Base-by-base conservation (phyloP, 257 asterid genomes). In the Ligustrum vulgare region DNA sequence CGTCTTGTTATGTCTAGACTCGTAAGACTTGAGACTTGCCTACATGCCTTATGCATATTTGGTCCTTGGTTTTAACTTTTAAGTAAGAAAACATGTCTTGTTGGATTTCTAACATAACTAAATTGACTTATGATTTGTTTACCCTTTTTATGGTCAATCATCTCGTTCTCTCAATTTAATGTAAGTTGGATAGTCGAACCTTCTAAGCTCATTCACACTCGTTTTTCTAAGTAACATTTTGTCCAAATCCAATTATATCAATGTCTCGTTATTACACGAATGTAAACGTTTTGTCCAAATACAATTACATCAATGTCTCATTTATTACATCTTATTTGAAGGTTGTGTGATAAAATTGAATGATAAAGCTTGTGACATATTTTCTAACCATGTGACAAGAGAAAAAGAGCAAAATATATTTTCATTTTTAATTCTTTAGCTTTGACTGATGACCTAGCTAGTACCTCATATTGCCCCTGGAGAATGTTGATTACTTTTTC, bases 361-460 rank as follows among this genome's bases (percentile, higher is more conserved):
- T 22, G 16, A 60, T 60, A 22, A 23, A 60, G 67, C 2, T 69
- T 56, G 47, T 8, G 78, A 71, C 75, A 37, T 23, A 60, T 23
- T 82, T 74, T 71, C 75, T 74, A 64, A 78, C 78, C 82, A 74
- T 73, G 39, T 9, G 75, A 63, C 28, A 37, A 77, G 78, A 68
- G 23, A 69, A 51, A 78, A 72, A 72, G 64, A 43, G 51, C 8
- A 15, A 28, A 11, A 41, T 41, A 70, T 2, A 18, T 2, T 23
- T 39, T 41, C 4, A 1, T 39, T 22, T n/a, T 69, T 22, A 41
- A n/a, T 28, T 25, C 32, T 37, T 47, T 13, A 39, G 22, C 73
- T 31, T 39, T 76, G 34, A 74, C 60, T 22, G 18, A 34, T 11
- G 54, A 41, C 56, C 73, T 25, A 28, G n/a, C n/a, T n/a, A 28